These are phyloP conservation scores for Exophiala calicioides DNA, from an alignment of 2,329 filamentous ascomycete species.

Conservation along the genomic window DNA sequence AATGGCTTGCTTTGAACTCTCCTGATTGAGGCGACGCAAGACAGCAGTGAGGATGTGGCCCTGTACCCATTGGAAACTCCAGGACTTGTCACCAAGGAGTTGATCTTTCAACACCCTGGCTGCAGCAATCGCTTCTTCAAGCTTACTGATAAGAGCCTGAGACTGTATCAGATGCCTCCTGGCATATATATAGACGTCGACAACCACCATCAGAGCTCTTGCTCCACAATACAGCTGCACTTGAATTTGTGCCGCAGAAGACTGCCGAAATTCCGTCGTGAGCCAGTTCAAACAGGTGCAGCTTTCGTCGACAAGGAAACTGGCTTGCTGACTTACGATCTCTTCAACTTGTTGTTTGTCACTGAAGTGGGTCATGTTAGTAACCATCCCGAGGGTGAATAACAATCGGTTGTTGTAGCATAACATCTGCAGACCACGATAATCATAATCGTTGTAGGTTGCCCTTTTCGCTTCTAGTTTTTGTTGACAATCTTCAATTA, in stretches of 20 bases:
- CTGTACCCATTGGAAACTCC: conserved; percentile 5
- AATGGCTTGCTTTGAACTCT: background rate
- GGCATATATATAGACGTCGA: conserved; percentile 1
- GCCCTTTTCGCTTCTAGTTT: background rate
- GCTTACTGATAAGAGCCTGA: background rate
- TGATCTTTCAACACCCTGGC: background rate
- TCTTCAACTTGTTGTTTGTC: background rate
- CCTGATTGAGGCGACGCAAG: conserved; percentile 1
- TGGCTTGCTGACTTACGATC: background rate
- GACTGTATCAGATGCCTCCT: background rate
- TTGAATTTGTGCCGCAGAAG: background rate
- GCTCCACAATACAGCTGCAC: background rate
- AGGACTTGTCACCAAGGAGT: conserved; percentile 3
- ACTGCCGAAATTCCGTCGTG: conserved; percentile 1
- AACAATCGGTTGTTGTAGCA: background rate
- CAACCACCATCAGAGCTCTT: conserved; percentile 7
- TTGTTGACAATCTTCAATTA: background rate
- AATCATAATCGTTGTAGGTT: background rate
- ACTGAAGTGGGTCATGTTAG: background rate
- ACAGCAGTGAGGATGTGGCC: conserved; percentile 5
- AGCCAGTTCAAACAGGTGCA: background rate
- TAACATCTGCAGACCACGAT: background rate
- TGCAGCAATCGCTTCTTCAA: background rate
- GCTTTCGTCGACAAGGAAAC: background rate
- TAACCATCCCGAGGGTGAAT: background rate